A percentile compares a stretch with the other conserved stretches of the same genome.
phyloP scores from a whole-genome alignment of 2,329 filamentous ascomycete genomes.

The Bipolaris cookei region DNA sequence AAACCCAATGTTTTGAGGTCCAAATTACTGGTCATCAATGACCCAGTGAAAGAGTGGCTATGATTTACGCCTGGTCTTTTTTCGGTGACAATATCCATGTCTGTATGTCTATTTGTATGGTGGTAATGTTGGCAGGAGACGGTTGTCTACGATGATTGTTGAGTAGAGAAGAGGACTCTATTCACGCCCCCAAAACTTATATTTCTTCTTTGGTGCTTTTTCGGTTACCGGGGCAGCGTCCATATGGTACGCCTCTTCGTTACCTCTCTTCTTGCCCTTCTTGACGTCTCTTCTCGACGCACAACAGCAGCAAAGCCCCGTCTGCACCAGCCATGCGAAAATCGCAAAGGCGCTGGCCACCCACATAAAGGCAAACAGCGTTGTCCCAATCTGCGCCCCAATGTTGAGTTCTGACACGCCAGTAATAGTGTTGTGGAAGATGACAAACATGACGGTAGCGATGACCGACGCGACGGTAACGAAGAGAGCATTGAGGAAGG shows the following conservation, averaged over 20 bases:
- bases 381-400: slow-evolving; percentile 67
- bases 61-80: background rate
- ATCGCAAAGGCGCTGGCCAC: slow-evolving; percentile 71
- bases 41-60: background rate
- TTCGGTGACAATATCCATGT: background rate
- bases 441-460: slow-evolving; percentile 82
- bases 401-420: slow-evolving; percentile 78
- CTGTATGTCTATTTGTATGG: background rate
- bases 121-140: background rate
- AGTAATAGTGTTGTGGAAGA: slow-evolving; percentile 78
- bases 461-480: slow-evolving; percentile 74
- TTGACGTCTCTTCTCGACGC: slow-evolving; percentile 62
- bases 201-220: slow-evolving; percentile 18
- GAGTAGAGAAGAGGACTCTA: slow-evolving; percentile 11
- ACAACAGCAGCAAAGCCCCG: slow-evolving; percentile 80
- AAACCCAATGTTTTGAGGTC: background rate
- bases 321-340: slow-evolving; percentile 73
- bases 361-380: slow-evolving; percentile 93
- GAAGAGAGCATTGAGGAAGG: slow-evolving; percentile 70
- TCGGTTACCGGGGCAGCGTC: slow-evolving; percentile 14
- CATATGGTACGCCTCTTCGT: slow-evolving; percentile 42
- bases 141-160: background rate
- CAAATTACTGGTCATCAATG: background rate
- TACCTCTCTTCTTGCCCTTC: slow-evolving; percentile 56
- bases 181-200: slow-evolving; percentile 25